Evolutionary conservation across 2,329 filamentous ascomycete genomes (phyloP).

Genomic region (Blastomyces parvus): DNA sequence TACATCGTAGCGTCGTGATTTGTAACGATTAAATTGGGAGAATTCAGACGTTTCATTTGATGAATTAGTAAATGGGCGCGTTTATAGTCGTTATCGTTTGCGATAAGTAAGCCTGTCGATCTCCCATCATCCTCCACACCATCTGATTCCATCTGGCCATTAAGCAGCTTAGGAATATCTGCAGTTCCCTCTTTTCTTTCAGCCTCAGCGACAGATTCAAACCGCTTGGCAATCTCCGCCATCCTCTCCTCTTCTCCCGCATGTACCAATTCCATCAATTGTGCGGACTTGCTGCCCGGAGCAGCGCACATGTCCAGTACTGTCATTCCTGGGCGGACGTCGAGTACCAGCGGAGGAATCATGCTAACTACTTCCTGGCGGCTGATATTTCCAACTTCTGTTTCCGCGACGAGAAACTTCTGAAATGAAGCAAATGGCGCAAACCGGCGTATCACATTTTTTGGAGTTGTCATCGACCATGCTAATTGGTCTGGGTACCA

Average conservation of each 20-base stretch:
- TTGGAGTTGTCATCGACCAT: constrained; percentile 97
- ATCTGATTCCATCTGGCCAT: constrained; percentile 45
- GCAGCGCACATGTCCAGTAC: constrained; percentile 95
- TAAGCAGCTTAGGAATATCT: constrained; percentile 18
- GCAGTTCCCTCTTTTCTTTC: constrained; percentile 17
- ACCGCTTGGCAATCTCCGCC: constrained; percentile 56
- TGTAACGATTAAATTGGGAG: constrained; percentile 90
- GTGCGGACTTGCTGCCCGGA: constrained; percentile 91
- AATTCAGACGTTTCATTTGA: constrained; percentile 93
- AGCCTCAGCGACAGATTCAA: constrained; percentile 46
- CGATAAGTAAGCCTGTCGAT: constrained; percentile 82
- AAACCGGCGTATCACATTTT: constrained; percentile 89
- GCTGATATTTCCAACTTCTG: constrained; percentile 92
- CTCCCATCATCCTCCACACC: constrained; percentile 64
- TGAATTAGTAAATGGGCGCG: constrained; percentile 95
- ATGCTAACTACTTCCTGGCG: constrained; percentile 97
- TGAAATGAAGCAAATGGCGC: constrained; percentile 92
- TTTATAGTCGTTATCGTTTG: constrained; percentile 95
- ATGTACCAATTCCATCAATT: constrained; percentile 91
- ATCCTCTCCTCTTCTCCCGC: constrained; percentile 83
- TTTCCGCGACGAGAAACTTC: constrained; percentile 95
- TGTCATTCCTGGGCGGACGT: constrained; percentile 81
- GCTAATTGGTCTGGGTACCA: constrained; percentile 96
- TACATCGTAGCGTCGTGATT: constrained; percentile 97
- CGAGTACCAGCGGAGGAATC: constrained; percentile 92